These are phyloP conservation scores for Corylus heterophylla DNA, from an alignment of 306 rosid genomes.

Conservation along the genomic window DNA sequence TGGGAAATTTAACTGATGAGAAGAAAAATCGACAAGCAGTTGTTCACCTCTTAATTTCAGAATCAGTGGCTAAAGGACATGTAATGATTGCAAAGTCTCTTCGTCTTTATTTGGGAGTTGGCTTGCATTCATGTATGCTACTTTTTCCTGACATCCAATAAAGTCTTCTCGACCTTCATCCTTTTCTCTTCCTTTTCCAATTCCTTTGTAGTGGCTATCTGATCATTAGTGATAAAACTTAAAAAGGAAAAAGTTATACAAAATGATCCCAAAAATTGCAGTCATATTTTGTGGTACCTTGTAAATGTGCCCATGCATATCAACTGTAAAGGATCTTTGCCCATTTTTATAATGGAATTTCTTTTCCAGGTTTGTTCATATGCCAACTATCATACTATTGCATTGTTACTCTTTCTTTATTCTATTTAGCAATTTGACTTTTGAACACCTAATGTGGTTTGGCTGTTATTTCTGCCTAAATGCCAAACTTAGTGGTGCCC, in stretches of 20 bases:
- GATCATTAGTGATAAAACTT: not conserved
- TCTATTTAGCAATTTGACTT: not conserved
- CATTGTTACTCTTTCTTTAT: not conserved
- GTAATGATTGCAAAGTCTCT: slow-evolving; percentile 79
- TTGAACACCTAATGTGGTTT: not conserved
- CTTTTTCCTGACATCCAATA: slow-evolving; percentile 23
- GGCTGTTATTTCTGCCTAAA: not conserved
- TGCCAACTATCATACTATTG: not conserved
- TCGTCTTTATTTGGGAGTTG: slow-evolving; percentile 70
- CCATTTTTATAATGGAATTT: not conserved
- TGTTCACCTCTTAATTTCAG: slow-evolving; percentile 67
- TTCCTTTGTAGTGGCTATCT: not conserved
- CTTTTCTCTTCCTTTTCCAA: not conserved
- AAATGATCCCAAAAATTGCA: not conserved
- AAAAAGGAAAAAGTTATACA: not conserved
- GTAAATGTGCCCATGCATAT: not conserved
- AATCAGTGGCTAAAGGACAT: slow-evolving; percentile 87
- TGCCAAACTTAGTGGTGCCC: not conserved
- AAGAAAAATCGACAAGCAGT: slow-evolving; percentile 50
- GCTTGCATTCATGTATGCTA: slow-evolving; percentile 84
- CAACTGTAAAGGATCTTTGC: not conserved
- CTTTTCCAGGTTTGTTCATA: not conserved
- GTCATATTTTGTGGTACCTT: not conserved
- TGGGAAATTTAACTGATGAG: slow-evolving; percentile 45
- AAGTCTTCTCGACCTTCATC: slow-evolving; percentile 18